Conservation (phyloP, 2,329 filamentous ascomycete genomes). For the Elsinoe arachidis region DNA sequence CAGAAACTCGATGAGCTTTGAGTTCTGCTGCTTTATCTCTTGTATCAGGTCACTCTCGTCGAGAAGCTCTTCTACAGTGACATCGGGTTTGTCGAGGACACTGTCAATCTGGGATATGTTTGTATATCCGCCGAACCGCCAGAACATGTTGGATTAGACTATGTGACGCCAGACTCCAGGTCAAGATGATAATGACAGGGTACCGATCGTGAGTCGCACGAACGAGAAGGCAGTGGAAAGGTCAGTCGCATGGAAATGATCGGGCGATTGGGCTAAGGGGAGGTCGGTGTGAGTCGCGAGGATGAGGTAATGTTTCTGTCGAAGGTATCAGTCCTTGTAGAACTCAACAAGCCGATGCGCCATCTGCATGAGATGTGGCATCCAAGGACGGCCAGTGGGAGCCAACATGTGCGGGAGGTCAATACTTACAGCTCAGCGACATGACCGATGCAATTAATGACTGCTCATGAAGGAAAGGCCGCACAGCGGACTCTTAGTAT, state of each 20-base stretch:
- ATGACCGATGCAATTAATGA: neutral
- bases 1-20: constrained; percentile 92
- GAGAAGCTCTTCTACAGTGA: constrained; percentile 88
- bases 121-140: constrained; percentile 98
- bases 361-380: neutral
- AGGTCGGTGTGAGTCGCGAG: constrained; percentile 1
- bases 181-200: constrained; percentile 1
- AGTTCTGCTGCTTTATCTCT: constrained; percentile 96
- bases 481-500: neutral
- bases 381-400: neutral
- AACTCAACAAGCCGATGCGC: neutral
- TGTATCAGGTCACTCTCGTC: constrained; percentile 95
- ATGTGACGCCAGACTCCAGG: constrained; percentile 18
- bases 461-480: neutral
- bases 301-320: neutral
- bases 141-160: constrained; percentile 71
- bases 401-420: neutral
- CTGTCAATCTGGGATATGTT: constrained; percentile 94
- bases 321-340: neutral
- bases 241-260: constrained; percentile 4
- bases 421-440: constrained; percentile 9
- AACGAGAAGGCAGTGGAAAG: neutral
- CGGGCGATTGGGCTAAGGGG: neutral
- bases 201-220: neutral
- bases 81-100: constrained; percentile 90